phyloP scores from a whole-genome alignment of 257 asterid genomes.

The Verbena officinalis region DNA sequence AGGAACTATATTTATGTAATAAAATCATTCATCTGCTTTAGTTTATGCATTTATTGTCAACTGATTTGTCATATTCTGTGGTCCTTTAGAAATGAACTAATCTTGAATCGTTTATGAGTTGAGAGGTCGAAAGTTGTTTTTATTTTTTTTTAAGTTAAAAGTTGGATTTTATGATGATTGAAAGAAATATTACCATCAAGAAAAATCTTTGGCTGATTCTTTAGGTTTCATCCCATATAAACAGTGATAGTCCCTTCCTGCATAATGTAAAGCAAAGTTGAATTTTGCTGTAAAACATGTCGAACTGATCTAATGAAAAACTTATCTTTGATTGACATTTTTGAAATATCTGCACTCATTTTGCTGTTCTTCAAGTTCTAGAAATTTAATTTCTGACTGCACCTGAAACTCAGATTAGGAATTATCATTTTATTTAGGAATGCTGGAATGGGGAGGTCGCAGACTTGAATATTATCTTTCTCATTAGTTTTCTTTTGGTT shows the following conservation, averaged over 20 bases:
- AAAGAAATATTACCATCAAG: neutral
- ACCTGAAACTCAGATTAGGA: neutral
- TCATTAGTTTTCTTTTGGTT: neutral
- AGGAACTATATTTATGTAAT: neutral
- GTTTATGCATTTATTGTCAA: no score
- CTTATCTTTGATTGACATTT: neutral
- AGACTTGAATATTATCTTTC: neutral
- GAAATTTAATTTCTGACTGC: neutral
- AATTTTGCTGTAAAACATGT: neutral
- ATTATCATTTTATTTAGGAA: slow-evolving; percentile 1
- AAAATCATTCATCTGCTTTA: neutral
- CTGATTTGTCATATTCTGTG: no score
- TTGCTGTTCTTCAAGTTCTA: slow-evolving; percentile 17
- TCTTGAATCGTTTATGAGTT: slow-evolving; percentile 1
- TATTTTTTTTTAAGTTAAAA: no score
- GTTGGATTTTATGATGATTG: slow-evolving; percentile 4
- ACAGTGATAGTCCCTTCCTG: neutral
- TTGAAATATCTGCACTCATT: neutral
- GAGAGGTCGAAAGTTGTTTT: neutral
- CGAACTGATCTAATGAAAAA: neutral
- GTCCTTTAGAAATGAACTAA: neutral
- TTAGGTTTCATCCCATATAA: neutral
- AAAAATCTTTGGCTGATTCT: neutral
- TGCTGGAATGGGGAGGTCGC: neutral
- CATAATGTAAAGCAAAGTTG: slow-evolving; percentile 2